phyloP scores from a whole-genome alignment of 345 rosid species.

The Eucalyptus curtisii region DNA sequence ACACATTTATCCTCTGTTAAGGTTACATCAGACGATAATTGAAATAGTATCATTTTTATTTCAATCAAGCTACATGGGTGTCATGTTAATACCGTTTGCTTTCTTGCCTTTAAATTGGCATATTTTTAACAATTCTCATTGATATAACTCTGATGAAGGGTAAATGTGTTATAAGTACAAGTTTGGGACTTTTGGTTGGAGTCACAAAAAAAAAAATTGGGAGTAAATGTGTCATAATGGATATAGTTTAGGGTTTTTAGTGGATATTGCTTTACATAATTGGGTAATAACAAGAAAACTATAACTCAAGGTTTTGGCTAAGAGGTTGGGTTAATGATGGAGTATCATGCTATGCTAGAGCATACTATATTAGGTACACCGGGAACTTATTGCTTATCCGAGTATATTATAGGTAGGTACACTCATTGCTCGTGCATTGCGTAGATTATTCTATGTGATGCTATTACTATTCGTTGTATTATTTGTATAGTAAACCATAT shows the following conservation, averaged over 20 bases:
- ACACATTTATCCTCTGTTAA: fast-evolving
- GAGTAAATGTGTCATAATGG: not conserved
- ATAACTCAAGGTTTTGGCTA: not conserved
- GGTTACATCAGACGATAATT: fast-evolving
- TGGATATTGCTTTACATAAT: not conserved
- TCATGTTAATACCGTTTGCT: not conserved
- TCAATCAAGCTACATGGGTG: not conserved
- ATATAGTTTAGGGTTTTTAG: not conserved
- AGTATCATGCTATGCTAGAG: not conserved
- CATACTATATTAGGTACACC: not conserved
- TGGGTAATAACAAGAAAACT: not conserved
- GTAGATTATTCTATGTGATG: not conserved
- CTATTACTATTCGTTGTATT: not conserved
- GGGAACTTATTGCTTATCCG: not conserved
- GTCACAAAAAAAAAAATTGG: not conserved
- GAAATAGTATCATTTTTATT: fast-evolving
- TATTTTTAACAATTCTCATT: not conserved
- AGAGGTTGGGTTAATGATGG: not conserved
- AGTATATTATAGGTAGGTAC: not conserved
- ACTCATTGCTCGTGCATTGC: not conserved
- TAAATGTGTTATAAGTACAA: not conserved
- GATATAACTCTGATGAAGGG: not conserved
- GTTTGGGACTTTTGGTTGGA: fast-evolving
- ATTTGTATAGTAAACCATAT: not conserved
- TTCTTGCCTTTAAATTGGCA: too few species aligned